A percentile compares a stretch with the other conserved stretches of the same genome.
Evolutionary conservation across 1,139 yeast species (phyloP).

Genomic region (Pichia sp.): DNA sequence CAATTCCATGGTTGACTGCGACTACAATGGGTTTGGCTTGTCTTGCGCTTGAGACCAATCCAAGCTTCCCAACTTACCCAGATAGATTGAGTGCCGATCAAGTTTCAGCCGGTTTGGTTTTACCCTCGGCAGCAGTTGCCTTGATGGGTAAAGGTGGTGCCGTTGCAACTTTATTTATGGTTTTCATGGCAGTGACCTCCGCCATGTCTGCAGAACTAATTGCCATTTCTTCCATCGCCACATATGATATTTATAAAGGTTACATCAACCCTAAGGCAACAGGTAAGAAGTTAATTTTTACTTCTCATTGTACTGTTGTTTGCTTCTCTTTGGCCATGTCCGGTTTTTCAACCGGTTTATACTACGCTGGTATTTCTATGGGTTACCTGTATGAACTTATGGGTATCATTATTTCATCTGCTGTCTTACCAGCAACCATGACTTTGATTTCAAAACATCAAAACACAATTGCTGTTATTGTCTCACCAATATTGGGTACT

Average conservation of each 20-base stretch:
- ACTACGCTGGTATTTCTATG: conserved; percentile 33
- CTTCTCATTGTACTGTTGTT: conserved; percentile 34
- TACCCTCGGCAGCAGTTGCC: conserved; percentile 35
- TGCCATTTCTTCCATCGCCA: conserved; percentile 38
- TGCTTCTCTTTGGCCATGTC: conserved; percentile 31
- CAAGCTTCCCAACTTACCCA: conserved; percentile 27
- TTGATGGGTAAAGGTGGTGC: conserved; percentile 39
- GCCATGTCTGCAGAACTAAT: conserved; percentile 42
- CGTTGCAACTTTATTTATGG: conserved; percentile 34
- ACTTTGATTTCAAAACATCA: conserved; percentile 42
- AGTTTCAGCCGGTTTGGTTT: conserved; percentile 32
- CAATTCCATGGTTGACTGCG: conserved; percentile 36
- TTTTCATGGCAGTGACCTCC: conserved; percentile 42
- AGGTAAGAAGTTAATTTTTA: conserved; percentile 32
- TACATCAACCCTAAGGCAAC: conserved; percentile 36
- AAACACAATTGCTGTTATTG: conserved; percentile 25
- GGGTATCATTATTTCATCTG: conserved; percentile 29
- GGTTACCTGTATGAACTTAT: conserved; percentile 34
- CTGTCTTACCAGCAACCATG: conserved; percentile 30
- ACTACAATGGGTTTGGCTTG: conserved; percentile 33
- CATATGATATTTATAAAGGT: conserved; percentile 40
- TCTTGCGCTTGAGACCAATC: conserved; percentile 27
- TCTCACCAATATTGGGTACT: conserved; percentile 32
- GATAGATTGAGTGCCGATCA: conserved; percentile 23
- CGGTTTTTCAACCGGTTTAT: conserved; percentile 35